These are phyloP conservation scores for Yamadazyma sp. DNA, from an alignment of 805 yeast genomes.

Conservation along the genomic window DNA sequence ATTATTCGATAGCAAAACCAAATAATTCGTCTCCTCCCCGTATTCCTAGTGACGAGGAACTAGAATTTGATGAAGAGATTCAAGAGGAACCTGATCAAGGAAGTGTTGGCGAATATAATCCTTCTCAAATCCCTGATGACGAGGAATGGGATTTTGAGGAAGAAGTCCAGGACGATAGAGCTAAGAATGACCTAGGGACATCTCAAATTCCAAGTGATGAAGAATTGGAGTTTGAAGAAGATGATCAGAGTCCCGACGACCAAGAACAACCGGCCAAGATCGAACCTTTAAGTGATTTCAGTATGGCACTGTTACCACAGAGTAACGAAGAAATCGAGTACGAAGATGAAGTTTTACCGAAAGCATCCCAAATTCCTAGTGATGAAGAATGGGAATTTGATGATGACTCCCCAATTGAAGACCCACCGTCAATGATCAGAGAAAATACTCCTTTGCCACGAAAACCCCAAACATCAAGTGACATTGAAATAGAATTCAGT, in stretches of 20 bases:
- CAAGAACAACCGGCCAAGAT: neutral
- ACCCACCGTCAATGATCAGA: too few relatives aligned
- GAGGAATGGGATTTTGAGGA: constrained; percentile 5
- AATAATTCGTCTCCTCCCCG: too few relatives aligned
- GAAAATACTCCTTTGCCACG: too few relatives aligned
- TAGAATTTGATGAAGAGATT: neutral
- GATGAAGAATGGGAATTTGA: constrained; percentile 6
- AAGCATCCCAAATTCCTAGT: constrained; percentile 3
- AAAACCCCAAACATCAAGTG: too few relatives aligned
- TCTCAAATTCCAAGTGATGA: constrained; percentile 9
- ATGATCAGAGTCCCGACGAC: too few relatives aligned
- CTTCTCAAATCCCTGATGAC: constrained; percentile 5
- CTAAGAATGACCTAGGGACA: too few relatives aligned
- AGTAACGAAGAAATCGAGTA: neutral
- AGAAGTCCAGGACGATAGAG: constrained; percentile 1
- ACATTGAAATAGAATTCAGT: too few relatives aligned
- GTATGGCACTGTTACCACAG: too few relatives aligned
- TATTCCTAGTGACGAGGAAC: neutral
- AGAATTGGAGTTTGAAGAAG: constrained; percentile 8
- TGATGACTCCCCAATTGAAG: too few relatives aligned
- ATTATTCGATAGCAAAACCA: too few relatives aligned
- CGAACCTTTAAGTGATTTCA: too few relatives aligned
- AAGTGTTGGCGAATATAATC: neutral
- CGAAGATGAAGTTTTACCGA: neutral
- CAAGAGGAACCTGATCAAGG: neutral